phyloP scores from a whole-genome alignment of 169 alveolate species.

The Eimeria necatrix region DNA sequence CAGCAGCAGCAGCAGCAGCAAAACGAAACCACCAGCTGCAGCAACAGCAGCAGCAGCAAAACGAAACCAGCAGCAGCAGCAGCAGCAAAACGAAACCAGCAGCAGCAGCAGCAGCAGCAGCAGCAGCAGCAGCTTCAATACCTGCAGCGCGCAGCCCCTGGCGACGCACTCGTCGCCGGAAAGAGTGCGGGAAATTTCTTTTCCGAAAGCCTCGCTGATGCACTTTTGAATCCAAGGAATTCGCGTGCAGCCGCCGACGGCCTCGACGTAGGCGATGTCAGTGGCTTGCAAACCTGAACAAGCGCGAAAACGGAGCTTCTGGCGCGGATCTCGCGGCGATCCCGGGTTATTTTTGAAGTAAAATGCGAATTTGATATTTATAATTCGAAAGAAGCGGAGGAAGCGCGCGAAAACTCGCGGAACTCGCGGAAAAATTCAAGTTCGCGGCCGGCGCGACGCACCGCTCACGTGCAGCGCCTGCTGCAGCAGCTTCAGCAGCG shows the following conservation, averaged over 20 bases:
- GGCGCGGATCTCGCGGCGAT: too few species aligned
- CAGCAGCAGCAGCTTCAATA: conserved; percentile 78
- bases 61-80: too few species aligned
- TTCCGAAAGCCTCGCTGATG: conserved; percentile 91
- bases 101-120: neutral
- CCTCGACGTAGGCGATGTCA: conserved; percentile 94
- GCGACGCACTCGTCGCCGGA: conserved; percentile 98
- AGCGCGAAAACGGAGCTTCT: too few species aligned
- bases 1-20: too few species aligned
- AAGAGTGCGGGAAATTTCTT: conserved; percentile 94
- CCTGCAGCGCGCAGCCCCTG: conserved; percentile 98
- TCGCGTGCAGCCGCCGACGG: conserved; percentile 98
- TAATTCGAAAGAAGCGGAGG: neutral
- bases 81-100: too few species aligned
- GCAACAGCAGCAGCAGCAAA: neutral
- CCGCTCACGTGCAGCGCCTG: conserved; percentile 54
- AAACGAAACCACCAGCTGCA: neutral
- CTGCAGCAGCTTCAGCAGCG: conserved; percentile 54
- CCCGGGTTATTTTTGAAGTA: too few species aligned
- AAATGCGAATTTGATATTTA: too few species aligned
- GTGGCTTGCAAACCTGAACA: neutral
- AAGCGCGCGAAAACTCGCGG: neutral
- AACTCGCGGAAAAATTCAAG: neutral
- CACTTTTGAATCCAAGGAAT: conserved; percentile 96
- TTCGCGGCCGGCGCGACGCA: neutral